These are phyloP conservation scores for Psophocarpus tetragonolobus DNA, from an alignment of 306 rosid species.

Conservation along the genomic window DNA sequence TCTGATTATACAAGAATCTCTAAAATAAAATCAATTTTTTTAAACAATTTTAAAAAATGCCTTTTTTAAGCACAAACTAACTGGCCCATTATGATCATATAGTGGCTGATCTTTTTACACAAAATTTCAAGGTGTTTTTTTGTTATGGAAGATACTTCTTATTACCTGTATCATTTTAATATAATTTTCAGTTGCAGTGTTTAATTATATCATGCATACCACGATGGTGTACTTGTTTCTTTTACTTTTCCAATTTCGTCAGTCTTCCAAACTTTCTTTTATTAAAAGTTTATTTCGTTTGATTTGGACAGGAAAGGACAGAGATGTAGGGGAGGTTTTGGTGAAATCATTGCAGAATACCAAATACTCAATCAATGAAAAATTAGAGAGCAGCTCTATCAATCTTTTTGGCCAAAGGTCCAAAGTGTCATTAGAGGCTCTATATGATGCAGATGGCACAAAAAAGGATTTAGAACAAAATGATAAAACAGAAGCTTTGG, in stretches of 20 bases:
- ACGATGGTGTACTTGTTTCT: background rate
- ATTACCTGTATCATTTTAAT: background rate
- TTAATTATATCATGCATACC: conserved; percentile 7
- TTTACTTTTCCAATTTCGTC: conserved; percentile 6
- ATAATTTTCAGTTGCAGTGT: background rate
- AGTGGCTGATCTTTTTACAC: background rate
- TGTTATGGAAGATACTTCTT: conserved; percentile 12
- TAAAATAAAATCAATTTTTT: no score
- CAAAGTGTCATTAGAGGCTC: conserved; percentile 41
- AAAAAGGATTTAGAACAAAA: conserved; percentile 39
- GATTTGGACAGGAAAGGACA: conserved; percentile 60
- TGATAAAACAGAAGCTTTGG: conserved; percentile 34
- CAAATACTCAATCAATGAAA: conserved; percentile 78
- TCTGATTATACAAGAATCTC: no score
- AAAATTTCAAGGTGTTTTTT: background rate
- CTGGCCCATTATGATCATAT: conserved; percentile 25
- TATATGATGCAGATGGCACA: conserved; percentile 31
- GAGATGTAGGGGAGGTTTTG: conserved; percentile 79
- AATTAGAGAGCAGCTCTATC: conserved; percentile 69
- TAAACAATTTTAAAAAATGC: no score
- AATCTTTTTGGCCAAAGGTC: conserved; percentile 55
- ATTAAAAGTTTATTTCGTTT: conserved; percentile 11
- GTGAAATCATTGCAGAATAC: conserved; percentile 83
- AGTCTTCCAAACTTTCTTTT: background rate
- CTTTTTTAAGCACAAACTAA: no score